Evolutionary conservation across 345 rosid species (phyloP), one percentile per base, ranked within the genome.

Genomic region (Ceriops tagal): DNA sequence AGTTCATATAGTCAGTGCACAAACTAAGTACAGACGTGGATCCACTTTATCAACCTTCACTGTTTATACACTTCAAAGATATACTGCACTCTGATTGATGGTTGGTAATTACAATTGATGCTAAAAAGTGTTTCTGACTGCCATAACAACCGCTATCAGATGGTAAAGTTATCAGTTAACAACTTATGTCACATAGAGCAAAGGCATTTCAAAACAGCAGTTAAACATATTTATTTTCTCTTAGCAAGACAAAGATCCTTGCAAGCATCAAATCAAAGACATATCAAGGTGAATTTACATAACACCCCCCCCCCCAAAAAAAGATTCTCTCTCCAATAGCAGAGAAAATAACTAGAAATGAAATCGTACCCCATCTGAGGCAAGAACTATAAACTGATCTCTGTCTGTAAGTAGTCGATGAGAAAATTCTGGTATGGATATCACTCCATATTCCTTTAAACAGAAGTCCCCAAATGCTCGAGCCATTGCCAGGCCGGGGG

Each of bases 401-500:
- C 71, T 80, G 6, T 92, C 98, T 8, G 96, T 88, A 18, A 96
- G 96, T 62, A 78, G 34, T 26, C 90, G 89, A 74, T 96, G 96
- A 72, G 98, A 89, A 74, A 96, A 85, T 66, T 96, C 99, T 0
- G 98, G 99, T 53, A 91, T 78, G 0, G 98, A 96, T 69, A 96
- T 96, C 53, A 96, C 99, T 47, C 99, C 99, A 56, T 92, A 96
- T 64, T 96, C 99, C 84, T 96, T 96, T 64, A 96, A 79, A 85
- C 99, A 96, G 75, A 96, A 96, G 79, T 96, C 99, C 10, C 99
- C 99, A 68, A 96, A 96, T 43, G 99, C 99, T 65, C 99, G 85
- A 61, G 99, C 99, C 99, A 96, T 96, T 71, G 99, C 99, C 28
- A 96, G 75, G 61, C 99, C 99, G 13, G 98, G 99, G 70, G 99